Evolutionary conservation across 257 asterid species (phyloP).

Genomic region (Cynanchum wilfordii): DNA sequence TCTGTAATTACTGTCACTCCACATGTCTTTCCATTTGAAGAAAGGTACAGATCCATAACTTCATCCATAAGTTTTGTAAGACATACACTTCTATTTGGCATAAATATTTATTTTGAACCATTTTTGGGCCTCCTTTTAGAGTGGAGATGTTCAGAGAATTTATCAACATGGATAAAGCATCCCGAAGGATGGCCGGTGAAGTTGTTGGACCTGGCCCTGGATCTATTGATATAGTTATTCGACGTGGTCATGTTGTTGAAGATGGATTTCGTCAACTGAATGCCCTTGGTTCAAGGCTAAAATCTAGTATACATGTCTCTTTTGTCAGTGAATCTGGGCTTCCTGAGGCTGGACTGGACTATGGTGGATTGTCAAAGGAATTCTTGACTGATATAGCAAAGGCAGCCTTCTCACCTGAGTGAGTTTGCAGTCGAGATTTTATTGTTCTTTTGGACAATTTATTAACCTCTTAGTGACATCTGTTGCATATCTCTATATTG

Average conservation of each 20-base stretch:
- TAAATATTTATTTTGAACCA: constrained; percentile 8
- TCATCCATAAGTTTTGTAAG: constrained; percentile 12
- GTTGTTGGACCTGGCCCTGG: constrained; percentile 65
- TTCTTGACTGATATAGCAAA: constrained; percentile 85
- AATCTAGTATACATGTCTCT: constrained; percentile 76
- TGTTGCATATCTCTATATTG: background rate
- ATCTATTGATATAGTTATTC: constrained; percentile 71
- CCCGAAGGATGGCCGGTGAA: constrained; percentile 84
- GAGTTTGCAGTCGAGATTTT: constrained; percentile 27
- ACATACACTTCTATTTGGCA: background rate
- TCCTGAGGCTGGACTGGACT: constrained; percentile 97
- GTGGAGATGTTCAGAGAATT: constrained; percentile 94
- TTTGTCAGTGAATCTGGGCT: constrained; percentile 95
- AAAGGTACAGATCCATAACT: constrained; percentile 43
- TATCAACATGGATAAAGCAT: constrained; percentile 79
- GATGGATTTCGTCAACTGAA: constrained; percentile 89
- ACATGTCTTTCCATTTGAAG: constrained; percentile 91
- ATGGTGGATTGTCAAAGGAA: constrained; percentile 96
- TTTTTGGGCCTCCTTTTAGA: constrained; percentile 37
- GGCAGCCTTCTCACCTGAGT: constrained; percentile 87
- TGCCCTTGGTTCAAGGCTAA: constrained; percentile 76
- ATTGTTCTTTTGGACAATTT: constrained; percentile 2
- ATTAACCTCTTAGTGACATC: constrained; percentile 11
- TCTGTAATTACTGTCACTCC: constrained; percentile 84
- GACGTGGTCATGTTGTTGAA: constrained; percentile 81